These are phyloP conservation scores for Colletotrichum simmondsii DNA, from an alignment of 2,329 filamentous ascomycete species.

Conservation along the genomic window DNA sequence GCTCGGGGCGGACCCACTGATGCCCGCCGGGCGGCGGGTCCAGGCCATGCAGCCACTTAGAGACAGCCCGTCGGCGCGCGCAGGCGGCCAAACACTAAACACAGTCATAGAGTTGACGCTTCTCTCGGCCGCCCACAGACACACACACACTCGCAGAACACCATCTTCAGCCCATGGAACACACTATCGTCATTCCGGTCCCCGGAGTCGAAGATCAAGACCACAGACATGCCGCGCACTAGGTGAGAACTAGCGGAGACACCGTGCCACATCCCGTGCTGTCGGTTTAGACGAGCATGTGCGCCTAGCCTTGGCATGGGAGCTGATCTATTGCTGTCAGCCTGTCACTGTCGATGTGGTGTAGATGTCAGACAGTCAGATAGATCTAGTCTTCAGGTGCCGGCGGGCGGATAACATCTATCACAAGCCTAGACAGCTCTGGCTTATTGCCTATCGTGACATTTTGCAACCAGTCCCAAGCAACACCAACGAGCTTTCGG, in stretches of 20 bases:
- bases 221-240: background rate
- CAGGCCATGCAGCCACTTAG: slow-evolving; percentile 5
- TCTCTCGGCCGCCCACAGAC: background rate
- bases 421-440: background rate
- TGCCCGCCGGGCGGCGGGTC: slow-evolving; percentile 30
- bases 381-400: background rate
- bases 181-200: slow-evolving; percentile 1
- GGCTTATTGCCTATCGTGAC: background rate
- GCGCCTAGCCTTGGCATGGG: slow-evolving; percentile 8
- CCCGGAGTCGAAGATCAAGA: background rate
- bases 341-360: background rate
- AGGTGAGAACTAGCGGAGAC: slow-evolving; percentile 5
- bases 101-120: background rate
- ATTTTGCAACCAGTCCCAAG: background rate
- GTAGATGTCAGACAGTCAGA: background rate
- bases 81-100: background rate
- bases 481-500: no score
- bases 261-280: slow-evolving; percentile 14
- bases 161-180: background rate
- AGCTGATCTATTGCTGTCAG: background rate
- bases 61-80: slow-evolving; percentile 26
- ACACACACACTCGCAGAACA: background rate
- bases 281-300: background rate
- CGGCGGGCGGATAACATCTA: background rate
- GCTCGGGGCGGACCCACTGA: slow-evolving; percentile 15